Evolutionary conservation across 2,329 filamentous ascomycete species (phyloP), one percentile per base, ranked within the genome.

Genomic region (Fusarium nanum): DNA sequence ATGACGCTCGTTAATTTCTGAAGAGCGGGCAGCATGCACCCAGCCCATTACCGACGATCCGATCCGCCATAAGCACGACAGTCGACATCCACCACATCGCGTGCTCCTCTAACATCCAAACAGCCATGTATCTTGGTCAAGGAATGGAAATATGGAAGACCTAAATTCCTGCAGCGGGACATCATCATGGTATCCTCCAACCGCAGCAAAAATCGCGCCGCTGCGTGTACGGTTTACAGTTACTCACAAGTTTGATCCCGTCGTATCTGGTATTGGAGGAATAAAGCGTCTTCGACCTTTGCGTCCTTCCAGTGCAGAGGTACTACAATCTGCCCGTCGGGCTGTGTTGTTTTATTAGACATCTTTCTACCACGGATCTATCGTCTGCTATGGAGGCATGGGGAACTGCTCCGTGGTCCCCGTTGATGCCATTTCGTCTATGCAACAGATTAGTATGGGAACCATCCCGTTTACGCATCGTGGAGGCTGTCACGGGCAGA

Each of bases 21-120:
- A 44, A 22, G 34, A 50, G 22, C 16, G 48, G 56, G 30, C 68
- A 70, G 37, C 37, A 34, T 58, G 54, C 37, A 32, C 46, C 13
- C 58, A 46, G 57, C 54, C 64, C 68, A 32, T 64, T 54, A 68
- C 64, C 68, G 67, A 71, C 52, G 45, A 71, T 65, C 68, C 68
- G 68, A 71, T 59, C 41, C 44, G 27, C 48, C 52, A 65, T 71
- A 48, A 65, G 47, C 60, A 68, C 48, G 45, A n/a, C 48, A 22
- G 41, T 30, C 58, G 53, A 48, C 34, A 30, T 55, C 57, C 34
- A 32, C 68, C 61, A 30, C 34, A 50, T 22, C 27, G 14, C 50
- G 40, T 41, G 37, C 25, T 46, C 27, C 22, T 47, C 41, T 41
- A 48, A 53, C 54, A 37, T 22, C 41, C 30, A 27, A 32, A 45